Conservation (phyloP, 306 rosid genomes). For the Lathyrus tuberosus region DNA sequence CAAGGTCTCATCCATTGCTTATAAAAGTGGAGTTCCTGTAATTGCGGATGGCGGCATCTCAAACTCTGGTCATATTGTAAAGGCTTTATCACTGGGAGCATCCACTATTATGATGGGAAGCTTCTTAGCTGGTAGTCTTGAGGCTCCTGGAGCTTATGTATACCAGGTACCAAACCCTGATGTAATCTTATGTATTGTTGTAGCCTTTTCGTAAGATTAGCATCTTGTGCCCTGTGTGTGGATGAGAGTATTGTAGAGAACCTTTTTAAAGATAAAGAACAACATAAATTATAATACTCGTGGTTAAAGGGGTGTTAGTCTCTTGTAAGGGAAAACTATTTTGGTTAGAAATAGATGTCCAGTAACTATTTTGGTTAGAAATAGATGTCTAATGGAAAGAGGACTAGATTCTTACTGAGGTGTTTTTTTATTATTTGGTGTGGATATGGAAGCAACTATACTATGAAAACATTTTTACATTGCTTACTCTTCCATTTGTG, state of each 20-base stretch:
- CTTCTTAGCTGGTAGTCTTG: too few relatives aligned
- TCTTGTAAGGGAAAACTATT: neutral
- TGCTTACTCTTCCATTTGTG: too few relatives aligned
- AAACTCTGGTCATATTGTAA: conserved; percentile 84
- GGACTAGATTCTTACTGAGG: too few relatives aligned
- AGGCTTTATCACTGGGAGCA: conserved; percentile 84
- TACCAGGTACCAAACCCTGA: conserved; percentile 56
- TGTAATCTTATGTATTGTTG: neutral
- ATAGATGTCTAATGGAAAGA: too few relatives aligned
- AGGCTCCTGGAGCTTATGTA: conserved; percentile 83
- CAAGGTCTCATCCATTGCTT: conserved; percentile 82
- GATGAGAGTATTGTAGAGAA: conserved; percentile 9
- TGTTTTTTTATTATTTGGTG: too few relatives aligned
- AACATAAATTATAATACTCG: neutral
- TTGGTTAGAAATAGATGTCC: too few relatives aligned
- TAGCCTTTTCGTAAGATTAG: neutral
- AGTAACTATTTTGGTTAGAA: too few relatives aligned
- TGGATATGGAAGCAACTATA: too few relatives aligned
- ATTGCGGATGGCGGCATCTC: conserved; percentile 98
- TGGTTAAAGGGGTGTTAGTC: conserved; percentile 5
- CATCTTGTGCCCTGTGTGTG: neutral
- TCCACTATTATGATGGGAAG: conserved; percentile 98
- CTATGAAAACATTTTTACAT: too few relatives aligned
- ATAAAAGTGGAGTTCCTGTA: conserved; percentile 75
- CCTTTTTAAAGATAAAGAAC: conserved; percentile 5